Evolutionary conservation across 2,329 filamentous ascomycete genomes (phyloP).

Genomic region (Neofusicoccum cordaticola): DNA sequence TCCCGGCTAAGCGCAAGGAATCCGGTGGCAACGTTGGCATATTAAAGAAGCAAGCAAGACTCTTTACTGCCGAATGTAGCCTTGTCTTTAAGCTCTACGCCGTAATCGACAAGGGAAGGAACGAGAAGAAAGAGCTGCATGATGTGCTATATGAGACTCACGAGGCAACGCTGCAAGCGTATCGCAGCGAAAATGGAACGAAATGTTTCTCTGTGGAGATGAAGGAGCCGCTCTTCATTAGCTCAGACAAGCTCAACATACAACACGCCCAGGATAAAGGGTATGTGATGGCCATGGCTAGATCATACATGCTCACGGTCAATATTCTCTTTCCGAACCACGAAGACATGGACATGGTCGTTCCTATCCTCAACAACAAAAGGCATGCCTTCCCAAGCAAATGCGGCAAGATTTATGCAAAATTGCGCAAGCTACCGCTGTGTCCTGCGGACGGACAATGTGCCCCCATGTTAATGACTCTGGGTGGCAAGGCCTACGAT

Average conservation of each 20-base stretch:
- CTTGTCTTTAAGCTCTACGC: conserved; percentile 22
- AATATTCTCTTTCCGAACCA: conserved; percentile 26
- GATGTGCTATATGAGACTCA: conserved; percentile 27
- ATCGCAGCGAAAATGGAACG: not conserved
- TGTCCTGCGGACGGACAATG: conserved; percentile 14
- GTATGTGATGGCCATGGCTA: not conserved
- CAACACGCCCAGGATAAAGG: not conserved
- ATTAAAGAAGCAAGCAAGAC: not conserved
- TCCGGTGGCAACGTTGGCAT: not conserved
- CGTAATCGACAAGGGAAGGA: conserved; percentile 21
- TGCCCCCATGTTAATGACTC: not conserved
- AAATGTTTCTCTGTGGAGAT: not conserved
- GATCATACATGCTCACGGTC: conserved; percentile 18
- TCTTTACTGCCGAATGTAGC: not conserved
- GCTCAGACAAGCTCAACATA: conserved; percentile 19
- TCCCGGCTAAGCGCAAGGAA: not conserved
- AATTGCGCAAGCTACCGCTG: conserved; percentile 31
- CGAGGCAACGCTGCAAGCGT: not conserved
- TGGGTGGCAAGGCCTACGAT: conserved; percentile 13
- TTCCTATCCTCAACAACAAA: conserved; percentile 23
- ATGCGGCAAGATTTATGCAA: conserved; percentile 9
- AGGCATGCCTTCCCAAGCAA: not conserved
- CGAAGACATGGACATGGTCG: conserved; percentile 29
- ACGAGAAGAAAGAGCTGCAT: conserved; percentile 21
- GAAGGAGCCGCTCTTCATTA: conserved; percentile 23